Base-by-base conservation (phyloP, 352 stramenopile genomes). In the Nothophytophthora sp. region DNA sequence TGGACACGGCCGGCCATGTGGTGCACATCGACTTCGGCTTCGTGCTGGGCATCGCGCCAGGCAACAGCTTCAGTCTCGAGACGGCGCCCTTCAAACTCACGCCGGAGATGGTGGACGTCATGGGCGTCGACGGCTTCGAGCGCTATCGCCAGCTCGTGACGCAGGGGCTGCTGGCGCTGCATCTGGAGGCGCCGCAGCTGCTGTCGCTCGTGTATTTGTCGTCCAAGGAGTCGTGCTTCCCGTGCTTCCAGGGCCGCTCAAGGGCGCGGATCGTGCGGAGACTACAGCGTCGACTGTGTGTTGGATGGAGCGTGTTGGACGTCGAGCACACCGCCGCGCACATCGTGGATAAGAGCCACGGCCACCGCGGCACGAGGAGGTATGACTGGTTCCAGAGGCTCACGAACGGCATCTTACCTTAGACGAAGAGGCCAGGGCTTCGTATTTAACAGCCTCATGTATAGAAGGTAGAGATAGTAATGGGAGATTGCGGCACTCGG, bases 21-120 rank as follows among this genome's bases (percentile, higher is more conserved):
- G 88, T 99, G 28, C 96, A 99, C 75, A 99, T 99, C 66, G 97
- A 99, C 72, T 99, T 99, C 84, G 97, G 97, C 24, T 99, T 99
- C 70, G 82, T 93, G 50, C 60, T 93, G 27, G 82, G 82, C 1
- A 71, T 79, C 18, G 83, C 83, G n/a, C 83, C 83, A 3, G 83
- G 83, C 22, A 96, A 95, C 46, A 98, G 96, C 57, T 93, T 96
- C 43, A 96, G 91, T 48, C 98, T 99, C 50, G 96, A 99, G 74
- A 96, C 87, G 11, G 96, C 96, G 18, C 96, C 96, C 8, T 99
- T 99, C 71, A 99, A 99, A 64, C 76, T 99, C 33, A 98, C 96
- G 22, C 63, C 85, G 16, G 95, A 98, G 47, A 98, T 98, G 83
- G 90, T 98, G 15, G 87, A 97, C 55, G 77, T 98, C 4, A 81